Evolutionary conservation across 768 basidiomycete species (phyloP).

Genomic region (Asterophora lycoperdoides): DNA sequence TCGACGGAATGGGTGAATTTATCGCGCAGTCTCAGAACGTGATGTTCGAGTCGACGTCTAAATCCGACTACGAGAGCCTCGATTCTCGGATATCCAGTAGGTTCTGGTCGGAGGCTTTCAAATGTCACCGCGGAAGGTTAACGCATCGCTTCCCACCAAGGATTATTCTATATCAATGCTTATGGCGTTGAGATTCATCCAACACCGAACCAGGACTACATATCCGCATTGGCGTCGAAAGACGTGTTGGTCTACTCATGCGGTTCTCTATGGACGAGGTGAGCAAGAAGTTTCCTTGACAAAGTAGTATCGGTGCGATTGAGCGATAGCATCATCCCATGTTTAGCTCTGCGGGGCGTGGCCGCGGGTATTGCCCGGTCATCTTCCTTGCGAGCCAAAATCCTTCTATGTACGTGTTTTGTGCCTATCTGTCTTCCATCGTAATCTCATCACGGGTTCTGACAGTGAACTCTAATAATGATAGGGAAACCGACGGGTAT

Average conservation of each 20-base stretch:
- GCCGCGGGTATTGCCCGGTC: conserved; percentile 76
- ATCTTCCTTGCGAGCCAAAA: conserved; percentile 65
- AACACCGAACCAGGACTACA: conserved; percentile 76
- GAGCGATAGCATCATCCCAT: conserved; percentile 66
- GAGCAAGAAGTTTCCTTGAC: conserved; percentile 9
- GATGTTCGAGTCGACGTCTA: conserved; percentile 54
- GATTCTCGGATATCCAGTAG: conserved; percentile 59
- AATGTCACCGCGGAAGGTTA: conserved; percentile 2
- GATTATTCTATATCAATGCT: conserved; percentile 83
- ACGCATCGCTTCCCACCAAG: conserved; percentile 30
- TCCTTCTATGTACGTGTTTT: conserved; percentile 67
- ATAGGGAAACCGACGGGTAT: conserved; percentile 87
- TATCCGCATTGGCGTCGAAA: conserved; percentile 54
- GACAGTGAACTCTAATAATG: conserved; percentile 82
- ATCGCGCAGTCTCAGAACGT: conserved; percentile 53
- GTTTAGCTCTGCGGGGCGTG: conserved; percentile 80
- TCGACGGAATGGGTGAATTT: conserved; percentile 51
- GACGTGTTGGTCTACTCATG: conserved; percentile 86
- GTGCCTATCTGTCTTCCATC: conserved; percentile 5
- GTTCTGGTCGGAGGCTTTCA: conserved; percentile 19
- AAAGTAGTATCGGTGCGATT: neutral
- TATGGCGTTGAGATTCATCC: conserved; percentile 94
- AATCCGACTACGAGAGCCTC: conserved; percentile 53
- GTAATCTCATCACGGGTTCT: neutral
- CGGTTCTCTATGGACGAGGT: conserved; percentile 95